Evolutionary conservation across 164 flowering plant species (phyloP).

Genomic region (Platanus orientalis): DNA sequence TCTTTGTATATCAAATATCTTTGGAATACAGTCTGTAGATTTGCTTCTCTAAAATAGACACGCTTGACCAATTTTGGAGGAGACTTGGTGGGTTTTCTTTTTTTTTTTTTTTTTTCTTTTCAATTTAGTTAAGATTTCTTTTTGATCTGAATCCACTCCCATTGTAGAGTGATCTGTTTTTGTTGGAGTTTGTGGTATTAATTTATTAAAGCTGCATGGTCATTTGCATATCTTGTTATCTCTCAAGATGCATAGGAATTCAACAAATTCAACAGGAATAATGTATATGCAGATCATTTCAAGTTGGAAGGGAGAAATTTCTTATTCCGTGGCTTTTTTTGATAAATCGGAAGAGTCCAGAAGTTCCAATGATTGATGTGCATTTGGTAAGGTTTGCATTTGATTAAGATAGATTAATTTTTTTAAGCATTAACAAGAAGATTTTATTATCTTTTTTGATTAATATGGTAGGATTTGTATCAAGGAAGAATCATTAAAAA

Average conservation of each 20-base stretch:
- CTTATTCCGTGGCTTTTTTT: conserved; percentile 85
- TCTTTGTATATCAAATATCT: no score
- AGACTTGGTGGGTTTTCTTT: no score
- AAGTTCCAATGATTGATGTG: conserved; percentile 93
- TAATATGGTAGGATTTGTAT: no score
- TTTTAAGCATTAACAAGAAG: not conserved
- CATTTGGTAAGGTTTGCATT: conserved; percentile 51
- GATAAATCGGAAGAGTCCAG: conserved; percentile 75
- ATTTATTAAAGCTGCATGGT: not conserved
- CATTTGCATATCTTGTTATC: not conserved
- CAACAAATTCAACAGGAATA: not conserved
- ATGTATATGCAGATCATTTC: conserved; percentile 75
- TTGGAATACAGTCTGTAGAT: no score
- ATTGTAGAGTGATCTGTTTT: no score
- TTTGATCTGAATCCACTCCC: no score
- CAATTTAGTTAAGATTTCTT: not conserved
- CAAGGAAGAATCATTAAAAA: no score
- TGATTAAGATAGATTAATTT: not conserved
- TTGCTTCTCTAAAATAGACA: no score
- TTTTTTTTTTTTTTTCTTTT: no score
- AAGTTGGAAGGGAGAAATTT: conserved; percentile 92
- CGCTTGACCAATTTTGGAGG: no score
- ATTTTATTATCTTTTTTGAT: no score
- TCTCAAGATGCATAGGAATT: not conserved
- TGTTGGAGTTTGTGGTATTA: not conserved